Percentiles rank a stretch among this genome's conserved stretches.
These are phyloP conservation scores for Beauveria scarabaeidicola DNA, from an alignment of 2,329 filamentous ascomycete genomes.

Conservation along the genomic window DNA sequence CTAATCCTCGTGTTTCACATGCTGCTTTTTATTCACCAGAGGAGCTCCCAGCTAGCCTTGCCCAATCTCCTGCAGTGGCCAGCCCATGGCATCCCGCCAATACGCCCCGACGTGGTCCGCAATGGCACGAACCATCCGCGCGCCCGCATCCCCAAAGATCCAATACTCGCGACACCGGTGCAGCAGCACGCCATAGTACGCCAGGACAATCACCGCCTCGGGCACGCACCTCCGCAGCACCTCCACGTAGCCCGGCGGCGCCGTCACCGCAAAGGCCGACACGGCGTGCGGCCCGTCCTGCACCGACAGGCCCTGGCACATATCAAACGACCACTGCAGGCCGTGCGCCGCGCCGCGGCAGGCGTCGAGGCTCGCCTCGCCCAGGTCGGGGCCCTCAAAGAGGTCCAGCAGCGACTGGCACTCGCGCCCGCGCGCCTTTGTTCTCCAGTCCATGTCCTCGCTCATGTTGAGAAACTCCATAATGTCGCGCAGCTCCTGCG, in stretches of 20 bases:
- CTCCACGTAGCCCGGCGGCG: conserved; percentile 26
- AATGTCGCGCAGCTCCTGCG: conserved; percentile 25
- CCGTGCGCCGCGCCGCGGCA: conserved; percentile 22
- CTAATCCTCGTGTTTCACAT: not conserved
- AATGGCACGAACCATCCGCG: conserved; percentile 23
- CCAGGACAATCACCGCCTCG: conserved; percentile 38
- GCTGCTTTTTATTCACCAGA: not conserved
- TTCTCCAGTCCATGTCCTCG: conserved; percentile 12
- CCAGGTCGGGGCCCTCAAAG: conserved; percentile 24
- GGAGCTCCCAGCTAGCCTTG: not conserved
- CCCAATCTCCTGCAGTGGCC: conserved; percentile 25
- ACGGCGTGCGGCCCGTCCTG: conserved; percentile 22
- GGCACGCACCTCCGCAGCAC: conserved; percentile 27
- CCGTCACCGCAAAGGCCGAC: conserved; percentile 24
- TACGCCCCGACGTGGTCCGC: conserved; percentile 24
- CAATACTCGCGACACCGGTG: conserved; percentile 31
- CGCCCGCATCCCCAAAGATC: conserved; percentile 29
- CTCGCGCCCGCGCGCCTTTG: conserved; percentile 17
- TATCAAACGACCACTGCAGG: conserved; percentile 28
- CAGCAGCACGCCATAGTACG: conserved; percentile 41
- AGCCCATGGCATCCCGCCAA: conserved; percentile 25
- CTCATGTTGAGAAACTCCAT: conserved; percentile 15
- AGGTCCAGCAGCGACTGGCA: conserved; percentile 21
- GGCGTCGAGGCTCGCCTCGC: conserved; percentile 18
- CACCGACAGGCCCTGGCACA: conserved; percentile 19